phyloP scores from a whole-genome alignment of 2,329 filamentous ascomycete genomes.

The Aspergillus sojae region DNA sequence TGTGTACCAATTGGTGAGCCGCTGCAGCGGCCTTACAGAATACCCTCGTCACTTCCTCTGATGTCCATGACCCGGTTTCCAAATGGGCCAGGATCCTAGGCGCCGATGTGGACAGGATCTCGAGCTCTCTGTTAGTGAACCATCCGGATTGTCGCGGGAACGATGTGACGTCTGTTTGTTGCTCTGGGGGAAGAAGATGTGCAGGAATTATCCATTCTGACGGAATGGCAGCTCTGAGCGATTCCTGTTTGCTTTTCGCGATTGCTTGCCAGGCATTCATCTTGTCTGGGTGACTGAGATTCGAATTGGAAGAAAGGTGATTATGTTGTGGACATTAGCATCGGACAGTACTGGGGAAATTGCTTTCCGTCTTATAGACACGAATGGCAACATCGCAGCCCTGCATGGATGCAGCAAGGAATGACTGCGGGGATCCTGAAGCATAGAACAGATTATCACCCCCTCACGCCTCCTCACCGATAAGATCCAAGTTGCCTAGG shows the following conservation, averaged over 20 bases:
- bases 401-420: neutral
- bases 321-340: neutral
- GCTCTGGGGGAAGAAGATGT: conserved; percentile 55
- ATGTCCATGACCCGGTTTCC: conserved; percentile 47
- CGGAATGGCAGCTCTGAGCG: conserved; percentile 56
- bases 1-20: conserved; percentile 57
- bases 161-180: conserved; percentile 58
- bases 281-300: neutral
- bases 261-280: conserved; percentile 44
- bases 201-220: conserved; percentile 60
- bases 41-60: conserved; percentile 54
- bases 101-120: conserved; percentile 49
- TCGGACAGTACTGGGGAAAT: neutral
- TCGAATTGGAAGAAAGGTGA: neutral
- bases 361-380: neutral
- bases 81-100: conserved; percentile 38
- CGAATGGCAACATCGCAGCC: neutral
- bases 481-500: neutral
- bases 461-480: neutral
- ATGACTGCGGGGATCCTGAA: neutral
- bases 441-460: neutral
- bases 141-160: conserved; percentile 62
- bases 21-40: conserved; percentile 60
- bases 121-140: conserved; percentile 57
- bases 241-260: conserved; percentile 48